Conservation (phyloP, 257 asterid species). For the Lycium barbarum region DNA sequence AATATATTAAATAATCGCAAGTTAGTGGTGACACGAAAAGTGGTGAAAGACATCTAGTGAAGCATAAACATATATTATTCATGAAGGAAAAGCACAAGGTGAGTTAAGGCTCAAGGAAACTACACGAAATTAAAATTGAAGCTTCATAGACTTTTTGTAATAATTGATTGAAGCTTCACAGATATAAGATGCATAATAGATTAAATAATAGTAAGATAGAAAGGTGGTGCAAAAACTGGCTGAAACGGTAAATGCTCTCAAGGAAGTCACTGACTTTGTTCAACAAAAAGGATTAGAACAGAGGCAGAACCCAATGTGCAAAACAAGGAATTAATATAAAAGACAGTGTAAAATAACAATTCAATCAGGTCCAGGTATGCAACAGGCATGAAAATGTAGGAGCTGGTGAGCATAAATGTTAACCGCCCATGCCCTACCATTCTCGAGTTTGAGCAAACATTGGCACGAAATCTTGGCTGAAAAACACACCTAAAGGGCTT, state of each 20-base stretch:
- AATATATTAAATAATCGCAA: no score
- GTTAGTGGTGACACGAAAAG: no score
- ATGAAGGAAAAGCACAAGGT: no score
- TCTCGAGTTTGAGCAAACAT: neutral
- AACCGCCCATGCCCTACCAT: neutral
- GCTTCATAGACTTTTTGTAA: neutral
- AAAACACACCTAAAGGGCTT: neutral
- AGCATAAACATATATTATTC: no score
- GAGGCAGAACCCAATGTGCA: neutral
- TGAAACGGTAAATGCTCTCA: neutral
- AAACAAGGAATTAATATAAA: neutral
- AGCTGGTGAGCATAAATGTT: neutral
- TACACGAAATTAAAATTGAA: no score
- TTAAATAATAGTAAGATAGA: neutral
- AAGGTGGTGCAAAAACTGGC: neutral
- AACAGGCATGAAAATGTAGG: neutral
- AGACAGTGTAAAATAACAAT: neutral
- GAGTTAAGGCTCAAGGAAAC: neutral
- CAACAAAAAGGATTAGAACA: neutral
- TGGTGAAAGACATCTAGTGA: no score
- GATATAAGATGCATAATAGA: neutral
- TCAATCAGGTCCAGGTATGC: neutral
- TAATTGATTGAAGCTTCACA: neutral
- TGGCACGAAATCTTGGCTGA: neutral
- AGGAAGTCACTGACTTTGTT: neutral